Percentiles rank a stretch among this genome's conserved stretches.
Conservation (phyloP, 169 alveolate genomes). For the Plasmodium sp. region DNA sequence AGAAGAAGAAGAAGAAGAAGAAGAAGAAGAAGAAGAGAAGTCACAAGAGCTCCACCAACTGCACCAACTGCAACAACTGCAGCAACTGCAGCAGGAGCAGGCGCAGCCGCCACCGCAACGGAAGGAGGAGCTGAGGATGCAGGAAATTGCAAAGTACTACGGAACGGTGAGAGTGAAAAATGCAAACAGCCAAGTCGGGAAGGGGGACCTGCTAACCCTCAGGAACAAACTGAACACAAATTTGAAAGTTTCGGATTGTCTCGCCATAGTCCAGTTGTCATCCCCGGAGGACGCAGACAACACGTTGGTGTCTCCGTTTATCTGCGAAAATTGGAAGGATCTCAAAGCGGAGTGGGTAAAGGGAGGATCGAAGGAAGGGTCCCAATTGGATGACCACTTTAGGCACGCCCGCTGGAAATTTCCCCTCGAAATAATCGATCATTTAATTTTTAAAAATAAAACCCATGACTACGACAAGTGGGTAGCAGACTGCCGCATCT, state of each 20-base stretch:
- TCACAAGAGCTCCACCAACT: too few relatives aligned
- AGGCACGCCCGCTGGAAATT: neutral
- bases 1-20: conserved; percentile 26
- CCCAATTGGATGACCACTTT: neutral
- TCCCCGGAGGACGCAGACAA: conserved; percentile 7
- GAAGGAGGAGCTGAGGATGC: neutral
- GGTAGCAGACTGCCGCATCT: conserved; percentile 26
- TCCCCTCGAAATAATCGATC: conserved; percentile 21
- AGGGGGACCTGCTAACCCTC: neutral
- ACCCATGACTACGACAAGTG: conserved; percentile 45
- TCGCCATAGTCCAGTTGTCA: conserved; percentile 18
- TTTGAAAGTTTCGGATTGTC: neutral
- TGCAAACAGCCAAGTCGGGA: neutral
- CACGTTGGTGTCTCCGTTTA: conserved; percentile 15
- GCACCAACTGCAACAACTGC: too few relatives aligned
- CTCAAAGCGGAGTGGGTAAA: neutral
- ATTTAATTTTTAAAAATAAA: conserved; percentile 33
- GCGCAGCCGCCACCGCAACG: neutral
- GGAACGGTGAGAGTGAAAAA: conserved; percentile 30
- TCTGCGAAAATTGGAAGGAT: neutral
- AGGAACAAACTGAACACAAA: conserved; percentile 28
- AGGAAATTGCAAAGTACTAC: conserved; percentile 20
- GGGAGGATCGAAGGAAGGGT: neutral
- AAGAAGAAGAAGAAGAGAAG: neutral
- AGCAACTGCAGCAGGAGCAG: too few relatives aligned